These are phyloP conservation scores for Hanseniaspora uvarum DNA, from an alignment of 1,139 yeast species.

Conservation along the genomic window DNA sequence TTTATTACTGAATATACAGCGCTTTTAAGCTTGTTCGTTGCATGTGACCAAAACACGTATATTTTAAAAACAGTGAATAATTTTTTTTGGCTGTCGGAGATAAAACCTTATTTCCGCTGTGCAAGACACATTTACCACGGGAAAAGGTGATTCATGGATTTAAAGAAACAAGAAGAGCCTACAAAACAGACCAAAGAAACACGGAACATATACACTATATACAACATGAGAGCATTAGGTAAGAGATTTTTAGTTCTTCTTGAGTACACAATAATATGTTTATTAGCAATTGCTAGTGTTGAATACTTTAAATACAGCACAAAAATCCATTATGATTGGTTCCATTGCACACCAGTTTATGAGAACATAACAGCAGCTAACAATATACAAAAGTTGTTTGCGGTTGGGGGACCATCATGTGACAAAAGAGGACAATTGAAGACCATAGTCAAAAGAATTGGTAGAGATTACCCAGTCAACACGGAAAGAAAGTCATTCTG, in stretches of 20 bases:
- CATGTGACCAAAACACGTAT: background rate
- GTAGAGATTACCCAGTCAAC: slow-evolving; percentile 34
- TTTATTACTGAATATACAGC: too few species aligned
- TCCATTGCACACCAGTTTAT: slow-evolving; percentile 34
- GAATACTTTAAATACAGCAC: slow-evolving; percentile 36
- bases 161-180: background rate
- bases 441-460: slow-evolving; percentile 32
- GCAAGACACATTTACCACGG: background rate
- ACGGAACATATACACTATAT: background rate
- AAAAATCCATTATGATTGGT: slow-evolving; percentile 35
- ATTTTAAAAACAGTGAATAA: too few species aligned
- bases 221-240: background rate
- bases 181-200: background rate
- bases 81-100: background rate
- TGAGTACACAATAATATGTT: slow-evolving; percentile 27
- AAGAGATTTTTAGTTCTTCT: slow-evolving; percentile 21
- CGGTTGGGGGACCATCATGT: slow-evolving; percentile 36
- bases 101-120: background rate
- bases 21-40: too few species aligned
- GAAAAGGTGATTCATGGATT: background rate
- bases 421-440: slow-evolving; percentile 37
- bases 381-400: slow-evolving; percentile 29
- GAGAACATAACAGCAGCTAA: slow-evolving; percentile 19
- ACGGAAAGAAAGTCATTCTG: slow-evolving; percentile 30
- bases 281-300: slow-evolving; percentile 32